phyloP scores from a whole-genome alignment of 2,329 filamentous ascomycete genomes.

The Colletotrichum costaricense region DNA sequence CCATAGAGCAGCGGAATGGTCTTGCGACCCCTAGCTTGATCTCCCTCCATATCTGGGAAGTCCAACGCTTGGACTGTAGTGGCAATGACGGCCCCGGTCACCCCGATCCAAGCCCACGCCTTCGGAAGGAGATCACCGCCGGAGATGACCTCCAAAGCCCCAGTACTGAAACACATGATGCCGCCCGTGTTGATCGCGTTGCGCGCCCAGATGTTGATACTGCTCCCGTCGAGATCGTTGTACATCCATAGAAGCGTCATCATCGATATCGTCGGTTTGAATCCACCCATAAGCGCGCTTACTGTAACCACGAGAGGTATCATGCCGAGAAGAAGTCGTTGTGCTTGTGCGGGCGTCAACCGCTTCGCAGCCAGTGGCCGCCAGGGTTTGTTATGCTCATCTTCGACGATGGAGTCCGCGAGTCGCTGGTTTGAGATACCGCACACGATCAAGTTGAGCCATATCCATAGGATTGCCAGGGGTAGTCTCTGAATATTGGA shows the following conservation, averaged over 20 bases:
- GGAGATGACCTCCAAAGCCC: constrained; percentile 38
- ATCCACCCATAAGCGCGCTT: constrained; percentile 33
- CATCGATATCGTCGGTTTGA: constrained; percentile 38
- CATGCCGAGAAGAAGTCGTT: constrained; percentile 38
- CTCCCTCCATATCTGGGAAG: constrained; percentile 41
- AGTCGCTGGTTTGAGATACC: constrained; percentile 44
- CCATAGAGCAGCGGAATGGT: constrained; percentile 43
- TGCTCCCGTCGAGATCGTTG: constrained; percentile 44
- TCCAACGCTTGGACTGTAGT: constrained; percentile 45
- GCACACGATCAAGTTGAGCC: constrained; percentile 43
- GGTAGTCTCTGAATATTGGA: not conserved
- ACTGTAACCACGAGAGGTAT: constrained; percentile 37
- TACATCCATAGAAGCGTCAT: constrained; percentile 44
- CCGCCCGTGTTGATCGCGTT: constrained; percentile 43
- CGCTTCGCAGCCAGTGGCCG: constrained; percentile 41
- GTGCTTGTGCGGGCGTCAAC: constrained; percentile 40
- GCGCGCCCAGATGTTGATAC: constrained; percentile 37
- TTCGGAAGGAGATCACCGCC: constrained; percentile 19
- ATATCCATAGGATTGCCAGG: constrained; percentile 38
- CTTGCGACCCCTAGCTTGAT: constrained; percentile 40
- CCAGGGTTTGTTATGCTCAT: constrained; percentile 47
- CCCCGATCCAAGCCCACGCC: constrained; percentile 38
- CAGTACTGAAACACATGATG: constrained; percentile 44
- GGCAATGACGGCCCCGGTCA: constrained; percentile 39
- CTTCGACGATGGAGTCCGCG: constrained; percentile 40